phyloP scores from a whole-genome alignment of 73 alveolate species.

The Paramecium biaurelia region DNA sequence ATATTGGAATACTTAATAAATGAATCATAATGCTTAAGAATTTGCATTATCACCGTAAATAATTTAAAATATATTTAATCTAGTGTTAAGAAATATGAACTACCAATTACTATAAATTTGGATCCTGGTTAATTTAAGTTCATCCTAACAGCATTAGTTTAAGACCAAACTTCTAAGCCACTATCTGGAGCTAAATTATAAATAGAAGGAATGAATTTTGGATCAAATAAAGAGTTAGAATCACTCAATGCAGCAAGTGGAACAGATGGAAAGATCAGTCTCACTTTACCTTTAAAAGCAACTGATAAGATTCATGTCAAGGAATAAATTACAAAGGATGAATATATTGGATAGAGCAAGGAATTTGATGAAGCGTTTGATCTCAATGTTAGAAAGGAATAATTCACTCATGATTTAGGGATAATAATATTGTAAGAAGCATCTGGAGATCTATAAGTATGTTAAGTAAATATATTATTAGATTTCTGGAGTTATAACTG shows the following conservation, averaged over 20 bases:
- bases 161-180: neutral
- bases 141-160: neutral
- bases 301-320: neutral
- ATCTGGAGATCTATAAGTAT: slow-evolving; percentile 2
- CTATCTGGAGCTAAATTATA: neutral
- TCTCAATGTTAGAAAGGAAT: neutral
- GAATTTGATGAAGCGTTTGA: neutral
- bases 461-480: neutral
- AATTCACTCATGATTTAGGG: neutral
- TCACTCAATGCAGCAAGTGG: neutral
- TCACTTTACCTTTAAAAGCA: neutral
- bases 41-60: neutral
- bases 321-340: neutral
- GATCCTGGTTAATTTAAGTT: slow-evolving; percentile 4
- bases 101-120: neutral
- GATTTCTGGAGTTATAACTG: slow-evolving; percentile 13
- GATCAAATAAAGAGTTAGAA: neutral
- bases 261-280: neutral
- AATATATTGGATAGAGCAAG: neutral
- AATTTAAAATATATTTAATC: neutral
- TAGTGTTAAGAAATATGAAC: slow-evolving; percentile 1
- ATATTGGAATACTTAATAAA: neutral
- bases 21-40: neutral
- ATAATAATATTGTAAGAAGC: neutral
- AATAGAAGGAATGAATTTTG: neutral